Conservation (phyloP, 352 stramenopile species). For the Phytophthora litchii region DNA sequence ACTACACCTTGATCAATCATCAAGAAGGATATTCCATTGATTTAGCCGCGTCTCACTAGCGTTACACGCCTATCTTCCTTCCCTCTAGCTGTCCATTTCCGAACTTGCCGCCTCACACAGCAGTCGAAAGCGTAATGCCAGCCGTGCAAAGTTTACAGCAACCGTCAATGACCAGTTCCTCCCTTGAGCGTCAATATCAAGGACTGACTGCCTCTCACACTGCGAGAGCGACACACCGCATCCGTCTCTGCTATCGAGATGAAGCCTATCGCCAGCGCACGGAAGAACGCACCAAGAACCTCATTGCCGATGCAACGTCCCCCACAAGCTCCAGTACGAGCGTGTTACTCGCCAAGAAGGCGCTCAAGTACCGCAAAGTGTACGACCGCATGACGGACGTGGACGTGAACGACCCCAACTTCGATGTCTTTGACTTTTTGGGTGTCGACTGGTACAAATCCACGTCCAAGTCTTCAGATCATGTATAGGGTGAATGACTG, state of each 20-base stretch:
- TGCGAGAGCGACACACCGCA: conserved; percentile 26
- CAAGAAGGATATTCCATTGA: too few relatives aligned
- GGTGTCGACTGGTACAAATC: conserved; percentile 58
- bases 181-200: too few relatives aligned
- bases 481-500: conserved; percentile 3
- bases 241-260: conserved; percentile 50
- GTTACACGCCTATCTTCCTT: too few relatives aligned
- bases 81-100: conserved; percentile 22
- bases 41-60: neutral
- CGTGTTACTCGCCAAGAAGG: conserved; percentile 53
- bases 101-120: conserved; percentile 16
- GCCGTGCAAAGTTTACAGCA: too few relatives aligned
- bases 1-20: too few relatives aligned
- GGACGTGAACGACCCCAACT: conserved; percentile 53
- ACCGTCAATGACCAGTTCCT: neutral
- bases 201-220: too few relatives aligned
- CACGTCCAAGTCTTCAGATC: conserved; percentile 10
- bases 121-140: too few relatives aligned
- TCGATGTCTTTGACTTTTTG: conserved; percentile 60
- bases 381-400: conserved; percentile 47
- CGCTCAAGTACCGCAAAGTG: conserved; percentile 63
- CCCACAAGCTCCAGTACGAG: conserved; percentile 36
- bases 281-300: conserved; percentile 34
- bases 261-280: conserved; percentile 45
- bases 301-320: conserved; percentile 38